Conservation (phyloP, 352 stramenopile species). For the Globisporangium okanoganense region DNA sequence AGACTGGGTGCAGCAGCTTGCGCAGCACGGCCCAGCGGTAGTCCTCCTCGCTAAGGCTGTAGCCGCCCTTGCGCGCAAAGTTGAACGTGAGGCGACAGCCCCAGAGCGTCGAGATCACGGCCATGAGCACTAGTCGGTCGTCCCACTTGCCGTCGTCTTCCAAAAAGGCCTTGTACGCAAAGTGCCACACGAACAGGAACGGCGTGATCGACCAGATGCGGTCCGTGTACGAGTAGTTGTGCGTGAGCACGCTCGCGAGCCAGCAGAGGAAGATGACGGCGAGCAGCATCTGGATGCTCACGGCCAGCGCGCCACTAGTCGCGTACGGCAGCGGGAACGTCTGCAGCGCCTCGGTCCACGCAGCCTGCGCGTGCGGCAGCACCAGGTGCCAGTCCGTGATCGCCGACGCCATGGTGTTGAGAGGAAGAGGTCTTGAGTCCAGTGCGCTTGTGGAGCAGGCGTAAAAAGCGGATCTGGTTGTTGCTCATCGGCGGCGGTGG, state of each 20-base stretch:
- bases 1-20: constrained; percentile 71
- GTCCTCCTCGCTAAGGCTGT: constrained; percentile 88
- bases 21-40: constrained; percentile 89
- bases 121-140: constrained; percentile 73
- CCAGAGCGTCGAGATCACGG: constrained; percentile 80
- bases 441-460: background rate
- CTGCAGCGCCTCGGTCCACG: constrained; percentile 28
- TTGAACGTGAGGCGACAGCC: constrained; percentile 88
- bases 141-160: constrained; percentile 66
- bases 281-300: constrained; percentile 44
- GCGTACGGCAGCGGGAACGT: constrained; percentile 36
- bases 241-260: constrained; percentile 63
- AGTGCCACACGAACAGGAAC: constrained; percentile 84
- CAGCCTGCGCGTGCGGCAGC: constrained; percentile 28
- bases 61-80: constrained; percentile 90
- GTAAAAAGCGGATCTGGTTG: constrained; percentile 4
- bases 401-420: constrained; percentile 10
- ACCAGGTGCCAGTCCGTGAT: constrained; percentile 29
- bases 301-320: constrained; percentile 29
- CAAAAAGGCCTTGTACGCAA: constrained; percentile 49
- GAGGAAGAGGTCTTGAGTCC: background rate
- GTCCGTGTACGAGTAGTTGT: constrained; percentile 91
- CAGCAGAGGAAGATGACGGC: constrained; percentile 44
- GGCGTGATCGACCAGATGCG: constrained; percentile 92
- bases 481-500: constrained; percentile 2